These are phyloP conservation scores for Dujonia santamariae DNA, from an alignment of 1,139 yeast species.

Conservation along the genomic window DNA sequence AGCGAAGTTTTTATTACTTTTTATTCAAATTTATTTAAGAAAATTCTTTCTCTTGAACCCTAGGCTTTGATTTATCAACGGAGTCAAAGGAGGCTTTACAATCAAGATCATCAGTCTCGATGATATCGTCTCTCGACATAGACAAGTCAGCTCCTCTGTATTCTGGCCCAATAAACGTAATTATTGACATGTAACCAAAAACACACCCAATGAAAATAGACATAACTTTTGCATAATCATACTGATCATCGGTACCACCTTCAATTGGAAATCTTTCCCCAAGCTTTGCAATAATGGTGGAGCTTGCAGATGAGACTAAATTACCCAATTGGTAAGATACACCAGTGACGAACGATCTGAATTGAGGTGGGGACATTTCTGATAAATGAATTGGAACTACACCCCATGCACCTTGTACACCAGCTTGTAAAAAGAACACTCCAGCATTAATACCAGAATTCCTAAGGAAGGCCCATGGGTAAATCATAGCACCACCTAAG, in stretches of 20 bases:
- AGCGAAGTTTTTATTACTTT: no score
- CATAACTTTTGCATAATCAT: slow-evolving; percentile 56
- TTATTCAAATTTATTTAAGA: no score
- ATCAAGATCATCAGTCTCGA: slow-evolving; percentile 13
- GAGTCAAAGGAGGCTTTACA: slow-evolving; percentile 13
- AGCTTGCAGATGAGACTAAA: slow-evolving; percentile 77
- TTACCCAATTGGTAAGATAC: slow-evolving; percentile 81
- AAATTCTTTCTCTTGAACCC: no score
- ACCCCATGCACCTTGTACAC: slow-evolving; percentile 90
- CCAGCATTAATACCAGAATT: slow-evolving; percentile 67
- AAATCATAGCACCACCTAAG: slow-evolving; percentile 62
- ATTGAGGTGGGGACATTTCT: slow-evolving; percentile 75
- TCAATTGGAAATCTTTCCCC: slow-evolving; percentile 61
- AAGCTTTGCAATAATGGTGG: slow-evolving; percentile 76
- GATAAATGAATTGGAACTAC: slow-evolving; percentile 75
- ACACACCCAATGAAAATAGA: slow-evolving; percentile 81
- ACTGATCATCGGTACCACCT: slow-evolving; percentile 11
- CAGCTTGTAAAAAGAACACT: slow-evolving; percentile 74
- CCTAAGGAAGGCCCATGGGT: slow-evolving; percentile 68
- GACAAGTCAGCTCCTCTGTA: slow-evolving; percentile 37
- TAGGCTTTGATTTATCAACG: slow-evolving; percentile 8
- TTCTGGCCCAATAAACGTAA: slow-evolving; percentile 74
- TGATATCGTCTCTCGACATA: slow-evolving; percentile 20
- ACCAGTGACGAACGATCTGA: slow-evolving; percentile 72
- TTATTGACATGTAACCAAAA: slow-evolving; percentile 56